These are phyloP conservation scores for Gentiana macrophylla DNA, from an alignment of 257 asterid species.

Conservation along the genomic window DNA sequence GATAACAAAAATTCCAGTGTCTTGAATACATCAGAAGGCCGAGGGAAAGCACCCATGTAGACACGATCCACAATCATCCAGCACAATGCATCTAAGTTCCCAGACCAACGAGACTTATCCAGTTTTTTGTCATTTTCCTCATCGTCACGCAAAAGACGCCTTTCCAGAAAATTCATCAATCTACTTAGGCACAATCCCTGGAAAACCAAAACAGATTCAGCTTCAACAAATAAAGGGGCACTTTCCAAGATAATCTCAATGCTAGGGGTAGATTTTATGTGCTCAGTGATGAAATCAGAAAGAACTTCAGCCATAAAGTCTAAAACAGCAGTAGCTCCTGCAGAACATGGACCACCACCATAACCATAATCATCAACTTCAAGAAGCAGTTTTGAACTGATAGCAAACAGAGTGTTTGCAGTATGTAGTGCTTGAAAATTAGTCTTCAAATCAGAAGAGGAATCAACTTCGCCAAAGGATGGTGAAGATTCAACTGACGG, in stretches of 20 bases:
- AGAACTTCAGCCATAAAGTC: conserved; percentile 94
- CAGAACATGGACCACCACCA: conserved; percentile 99
- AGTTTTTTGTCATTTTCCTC: conserved; percentile 88
- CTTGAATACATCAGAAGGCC: conserved; percentile 70
- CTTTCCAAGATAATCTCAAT: conserved; percentile 75
- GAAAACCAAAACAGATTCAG: conserved; percentile 83
- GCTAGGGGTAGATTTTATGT: conserved; percentile 55
- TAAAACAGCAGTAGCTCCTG: conserved; percentile 87
- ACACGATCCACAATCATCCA: conserved; percentile 93
- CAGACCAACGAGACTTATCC: conserved; percentile 80
- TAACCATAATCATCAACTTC: conserved; percentile 95
- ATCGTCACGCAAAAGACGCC: conserved; percentile 89
- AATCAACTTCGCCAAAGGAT: conserved; percentile 41
- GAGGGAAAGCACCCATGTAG: conserved; percentile 96
- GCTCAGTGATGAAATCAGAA: conserved; percentile 78
- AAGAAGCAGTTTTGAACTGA: conserved; percentile 65
- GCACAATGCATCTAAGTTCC: conserved; percentile 78
- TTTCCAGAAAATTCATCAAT: conserved; percentile 90
- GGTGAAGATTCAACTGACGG: conserved; percentile 56
- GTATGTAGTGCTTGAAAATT: conserved; percentile 48
- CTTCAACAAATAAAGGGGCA: conserved; percentile 70
- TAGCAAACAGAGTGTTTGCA: conserved; percentile 33
- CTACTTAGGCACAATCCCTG: conserved; percentile 92
- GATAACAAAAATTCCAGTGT: conserved; percentile 91
- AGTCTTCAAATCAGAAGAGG: conserved; percentile 45